These are phyloP conservation scores for Eragrostis tef DNA, from an alignment of 202 grass and related monocot species.

Conservation along the genomic window DNA sequence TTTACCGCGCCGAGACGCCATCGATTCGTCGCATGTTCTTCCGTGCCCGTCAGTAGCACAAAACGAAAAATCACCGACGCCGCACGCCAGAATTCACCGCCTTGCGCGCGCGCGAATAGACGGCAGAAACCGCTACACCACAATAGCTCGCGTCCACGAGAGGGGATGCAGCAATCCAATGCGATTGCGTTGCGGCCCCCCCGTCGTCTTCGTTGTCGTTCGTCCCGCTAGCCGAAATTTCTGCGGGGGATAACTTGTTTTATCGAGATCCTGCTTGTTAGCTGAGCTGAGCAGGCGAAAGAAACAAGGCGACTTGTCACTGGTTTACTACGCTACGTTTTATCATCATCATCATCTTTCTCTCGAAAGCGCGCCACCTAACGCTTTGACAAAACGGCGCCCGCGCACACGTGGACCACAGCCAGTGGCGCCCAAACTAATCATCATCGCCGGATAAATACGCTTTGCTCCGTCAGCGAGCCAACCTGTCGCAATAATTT, in stretches of 20 bases:
- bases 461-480: slow-evolving; percentile 7
- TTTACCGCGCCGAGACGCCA: not conserved
- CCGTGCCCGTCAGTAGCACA: not conserved
- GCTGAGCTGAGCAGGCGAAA: too few relatives aligned
- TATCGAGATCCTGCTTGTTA: not conserved
- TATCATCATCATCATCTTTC: not conserved
- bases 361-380: slow-evolving; percentile 4
- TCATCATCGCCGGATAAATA: not conserved
- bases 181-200: not conserved
- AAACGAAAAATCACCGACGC: slow-evolving; percentile 1
- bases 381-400: slow-evolving; percentile 34
- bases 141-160: not conserved
- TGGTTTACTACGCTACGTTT: not conserved
- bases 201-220: too few relatives aligned
- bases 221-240: slow-evolving; percentile 13
- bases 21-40: not conserved
- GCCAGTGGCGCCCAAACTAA: slow-evolving; percentile 30
- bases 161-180: not conserved
- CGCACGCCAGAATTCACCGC: not conserved
- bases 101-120: not conserved
- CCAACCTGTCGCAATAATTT: slow-evolving; percentile 39
- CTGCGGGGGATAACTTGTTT: not conserved
- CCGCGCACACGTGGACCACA: slow-evolving; percentile 34
- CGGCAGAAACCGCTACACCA: not conserved
- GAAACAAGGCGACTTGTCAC: not conserved